Base-by-base conservation (phyloP, 1,284 basidiomycete species). In the Trichosporon faecale region DNA sequence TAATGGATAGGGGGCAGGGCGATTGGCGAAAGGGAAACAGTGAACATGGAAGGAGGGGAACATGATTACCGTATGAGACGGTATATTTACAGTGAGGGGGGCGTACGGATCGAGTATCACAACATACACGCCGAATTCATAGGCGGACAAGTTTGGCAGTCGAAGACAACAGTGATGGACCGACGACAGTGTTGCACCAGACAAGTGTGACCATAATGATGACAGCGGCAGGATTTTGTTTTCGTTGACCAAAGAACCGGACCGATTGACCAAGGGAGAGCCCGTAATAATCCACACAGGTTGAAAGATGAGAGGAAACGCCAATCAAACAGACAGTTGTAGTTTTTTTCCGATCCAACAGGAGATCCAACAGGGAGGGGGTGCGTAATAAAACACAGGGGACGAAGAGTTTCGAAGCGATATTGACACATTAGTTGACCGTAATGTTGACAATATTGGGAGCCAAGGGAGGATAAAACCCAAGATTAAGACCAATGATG, bases 51-150 rank as follows among this genome's bases (percentile, higher is more conserved):
- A 66, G 66, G 65, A 25, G 31, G 61, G 68, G 60, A 40, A 46
- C 66, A 52, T 69, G 66, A 16, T 64, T 64, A 64, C 69, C 67
- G 63, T 67, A 67, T 61, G 66, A 65, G 55, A 65, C 63, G 25
- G 37, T 1, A 2, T 61, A 14, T 61, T 11, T 31, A 61, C 57
- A 61, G 57, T 49, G 33, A 25, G 35, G 27, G 64, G 64, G 57
- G 31, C 55, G 40, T 49, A 14, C 33, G 49, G 57, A 72, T 66
- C 68, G 73, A 69, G 49, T 70, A 72, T 71, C 73, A 70, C 69
- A 75, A 72, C 67, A 72, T 69, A 73, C 72, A 72, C 73, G 74
- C 74, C 74, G 68, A 49, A 72, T 75, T 74, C 73, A 76, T 74
- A 71, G 74, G 71, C 75, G 73, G 72, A 73, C 57, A 52, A 68